Conservation (phyloP, 805 yeast genomes). For the Candida arabinofermentans region DNA sequence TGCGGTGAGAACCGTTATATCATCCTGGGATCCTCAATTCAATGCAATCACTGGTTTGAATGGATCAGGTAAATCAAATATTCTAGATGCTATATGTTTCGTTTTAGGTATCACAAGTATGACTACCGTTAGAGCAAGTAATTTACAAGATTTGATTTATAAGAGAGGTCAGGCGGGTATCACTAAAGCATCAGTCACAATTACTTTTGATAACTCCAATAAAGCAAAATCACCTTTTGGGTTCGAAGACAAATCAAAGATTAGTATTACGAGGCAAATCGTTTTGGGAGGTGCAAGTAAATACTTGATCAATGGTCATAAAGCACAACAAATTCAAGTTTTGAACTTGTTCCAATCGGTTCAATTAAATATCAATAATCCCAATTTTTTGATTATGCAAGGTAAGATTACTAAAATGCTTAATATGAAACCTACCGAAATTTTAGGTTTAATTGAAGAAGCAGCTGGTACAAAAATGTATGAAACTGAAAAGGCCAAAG, state of each 20-base stretch:
- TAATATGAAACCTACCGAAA: constrained; percentile 92
- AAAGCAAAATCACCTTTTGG: constrained; percentile 79
- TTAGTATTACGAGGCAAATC: constrained; percentile 89
- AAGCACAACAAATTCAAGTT: constrained; percentile 93
- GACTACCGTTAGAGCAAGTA: constrained; percentile 93
- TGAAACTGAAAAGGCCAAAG: constrained; percentile 89
- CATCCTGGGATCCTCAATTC: constrained; percentile 94
- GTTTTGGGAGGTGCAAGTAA: constrained; percentile 89
- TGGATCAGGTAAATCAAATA: constrained; percentile 97
- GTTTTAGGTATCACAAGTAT: constrained; percentile 95
- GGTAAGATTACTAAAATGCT: constrained; percentile 96
- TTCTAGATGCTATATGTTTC: constrained; percentile 94
- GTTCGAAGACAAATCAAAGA: constrained; percentile 69
- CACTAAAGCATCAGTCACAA: constrained; percentile 93
- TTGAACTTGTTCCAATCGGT: constrained; percentile 88
- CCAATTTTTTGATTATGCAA: constrained; percentile 97
- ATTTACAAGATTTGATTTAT: constrained; percentile 88
- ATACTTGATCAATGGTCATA: constrained; percentile 90
- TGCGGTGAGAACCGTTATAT: constrained; percentile 92
- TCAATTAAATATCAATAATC: constrained; percentile 93
- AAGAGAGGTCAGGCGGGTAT: constrained; percentile 98
- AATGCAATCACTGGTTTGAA: constrained; percentile 97
- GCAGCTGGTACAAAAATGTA: constrained; percentile 98
- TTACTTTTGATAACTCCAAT: constrained; percentile 88
- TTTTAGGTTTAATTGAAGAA: constrained; percentile 88